Evolutionary conservation across 768 basidiomycete species (phyloP).

Genomic region (Trametes villosa): DNA sequence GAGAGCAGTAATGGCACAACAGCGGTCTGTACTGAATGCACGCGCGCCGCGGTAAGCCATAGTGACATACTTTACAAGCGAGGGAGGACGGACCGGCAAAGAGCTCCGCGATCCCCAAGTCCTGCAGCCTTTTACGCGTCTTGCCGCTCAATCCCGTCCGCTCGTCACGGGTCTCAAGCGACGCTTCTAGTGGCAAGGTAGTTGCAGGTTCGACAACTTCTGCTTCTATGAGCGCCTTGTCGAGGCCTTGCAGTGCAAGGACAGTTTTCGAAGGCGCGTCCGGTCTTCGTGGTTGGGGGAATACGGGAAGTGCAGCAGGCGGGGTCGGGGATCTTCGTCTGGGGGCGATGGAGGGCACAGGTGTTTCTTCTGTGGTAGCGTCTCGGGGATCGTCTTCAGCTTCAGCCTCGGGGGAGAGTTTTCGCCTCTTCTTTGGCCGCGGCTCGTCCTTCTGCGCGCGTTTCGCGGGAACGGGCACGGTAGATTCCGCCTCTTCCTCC

Average conservation of each 20-base stretch:
- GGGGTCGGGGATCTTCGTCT: constrained; percentile 31
- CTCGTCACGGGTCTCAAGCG: constrained; percentile 45
- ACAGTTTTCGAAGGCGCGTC: constrained; percentile 68
- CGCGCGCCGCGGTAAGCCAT: not conserved
- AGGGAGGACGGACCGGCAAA: constrained; percentile 73
- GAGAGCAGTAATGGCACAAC: constrained; percentile 81
- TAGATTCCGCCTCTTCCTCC: constrained; percentile 11
- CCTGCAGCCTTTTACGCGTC: constrained; percentile 64
- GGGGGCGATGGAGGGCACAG: not conserved
- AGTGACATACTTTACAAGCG: not conserved
- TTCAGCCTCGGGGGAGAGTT: constrained; percentile 33
- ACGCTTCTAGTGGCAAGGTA: constrained; percentile 46
- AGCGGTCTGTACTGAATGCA: constrained; percentile 77
- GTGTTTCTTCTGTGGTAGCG: not conserved
- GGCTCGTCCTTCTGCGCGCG: constrained; percentile 26
- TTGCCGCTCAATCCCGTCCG: constrained; percentile 58
- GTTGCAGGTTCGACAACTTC: constrained; percentile 64
- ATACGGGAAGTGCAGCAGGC: constrained; percentile 57
- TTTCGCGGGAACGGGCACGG: not conserved
- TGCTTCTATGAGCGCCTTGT: constrained; percentile 71
- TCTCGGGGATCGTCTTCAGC: not conserved
- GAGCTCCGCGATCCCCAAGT: constrained; percentile 82
- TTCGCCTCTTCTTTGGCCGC: constrained; percentile 52
- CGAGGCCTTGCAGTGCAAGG: constrained; percentile 81
- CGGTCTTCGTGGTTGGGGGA: constrained; percentile 70